phyloP scores from a whole-genome alignment of 1,284 basidiomycete species.

The Inonotus obliquus region DNA sequence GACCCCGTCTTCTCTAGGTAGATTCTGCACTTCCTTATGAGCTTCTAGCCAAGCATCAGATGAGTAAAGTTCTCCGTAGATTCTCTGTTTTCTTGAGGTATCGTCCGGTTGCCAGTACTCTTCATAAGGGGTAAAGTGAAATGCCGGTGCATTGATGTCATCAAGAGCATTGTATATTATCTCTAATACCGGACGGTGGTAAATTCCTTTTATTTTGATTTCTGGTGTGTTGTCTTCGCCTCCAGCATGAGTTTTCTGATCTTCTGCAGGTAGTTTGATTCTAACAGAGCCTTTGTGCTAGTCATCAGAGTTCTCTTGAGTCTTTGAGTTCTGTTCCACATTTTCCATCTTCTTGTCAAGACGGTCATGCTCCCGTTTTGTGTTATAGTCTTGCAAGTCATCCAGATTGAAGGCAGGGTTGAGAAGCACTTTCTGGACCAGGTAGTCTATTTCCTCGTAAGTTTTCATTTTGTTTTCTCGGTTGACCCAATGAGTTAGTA shows the following conservation, averaged over 20 bases:
- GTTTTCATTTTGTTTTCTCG: constrained; percentile 24
- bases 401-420: constrained; percentile 19
- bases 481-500: constrained; percentile 21
- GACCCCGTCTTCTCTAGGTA: not conserved
- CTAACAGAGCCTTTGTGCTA: not conserved
- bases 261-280: not conserved
- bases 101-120: constrained; percentile 23
- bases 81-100: constrained; percentile 12
- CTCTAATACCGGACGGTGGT: constrained; percentile 5
- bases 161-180: constrained; percentile 5
- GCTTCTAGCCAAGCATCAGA: constrained; percentile 27
- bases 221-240: not conserved
- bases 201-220: constrained; percentile 5
- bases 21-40: constrained; percentile 23
- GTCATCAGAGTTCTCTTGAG: not conserved
- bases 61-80: constrained; percentile 30
- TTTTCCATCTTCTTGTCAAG: not conserved
- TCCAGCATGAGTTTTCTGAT: not conserved
- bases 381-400: not conserved
- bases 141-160: constrained; percentile 16
- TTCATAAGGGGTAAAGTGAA: constrained; percentile 27
- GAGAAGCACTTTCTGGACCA: constrained; percentile 31
- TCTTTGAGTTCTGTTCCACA: constrained; percentile 1
- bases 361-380: not conserved
- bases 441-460: constrained; percentile 21